Evolutionary conservation across 2,329 filamentous ascomycete genomes (phyloP).

Genomic region (Exophiala sideris): DNA sequence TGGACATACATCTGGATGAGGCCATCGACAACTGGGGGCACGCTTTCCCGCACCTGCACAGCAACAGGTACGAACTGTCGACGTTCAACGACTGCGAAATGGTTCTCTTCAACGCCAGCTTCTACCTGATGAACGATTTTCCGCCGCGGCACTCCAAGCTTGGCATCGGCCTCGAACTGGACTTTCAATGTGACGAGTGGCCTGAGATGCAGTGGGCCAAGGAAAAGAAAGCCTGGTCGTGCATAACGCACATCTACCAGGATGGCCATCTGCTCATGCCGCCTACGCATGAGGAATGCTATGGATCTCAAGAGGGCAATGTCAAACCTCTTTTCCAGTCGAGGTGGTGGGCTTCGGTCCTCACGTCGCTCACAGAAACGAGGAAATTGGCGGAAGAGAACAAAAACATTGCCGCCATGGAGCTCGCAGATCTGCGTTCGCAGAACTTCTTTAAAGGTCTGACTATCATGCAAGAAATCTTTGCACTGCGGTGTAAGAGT

Average conservation of each 20-base stretch:
- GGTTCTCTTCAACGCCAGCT: conserved; percentile 42
- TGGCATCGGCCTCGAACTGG: conserved; percentile 42
- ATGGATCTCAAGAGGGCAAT: conserved; percentile 30
- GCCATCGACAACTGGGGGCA: conserved; percentile 38
- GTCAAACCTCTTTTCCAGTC: conserved; percentile 44
- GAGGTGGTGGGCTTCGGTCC: conserved; percentile 44
- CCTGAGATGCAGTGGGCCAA: conserved; percentile 30
- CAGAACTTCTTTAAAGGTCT: conserved; percentile 40
- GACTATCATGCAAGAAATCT: conserved; percentile 46
- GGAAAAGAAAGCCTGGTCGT: conserved; percentile 43
- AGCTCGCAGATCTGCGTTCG: conserved; percentile 36
- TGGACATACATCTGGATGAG: conserved; percentile 40
- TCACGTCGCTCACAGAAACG: conserved; percentile 41
- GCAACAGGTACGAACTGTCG: conserved; percentile 35
- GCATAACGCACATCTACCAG: conserved; percentile 42
- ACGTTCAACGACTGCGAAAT: conserved; percentile 40
- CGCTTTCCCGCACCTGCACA: conserved; percentile 40
- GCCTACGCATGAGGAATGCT: conserved; percentile 31
- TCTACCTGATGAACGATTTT: conserved; percentile 44
- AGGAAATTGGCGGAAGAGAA: conserved; percentile 39
- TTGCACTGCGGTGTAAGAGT: conserved; percentile 32
- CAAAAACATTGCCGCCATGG: conserved; percentile 32
- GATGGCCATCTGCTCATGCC: conserved; percentile 32
- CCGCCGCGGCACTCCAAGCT: conserved; percentile 41
- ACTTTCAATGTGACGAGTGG: conserved; percentile 36